Evolutionary conservation across 2,329 filamentous ascomycete genomes (phyloP).

Genomic region (Neurospora crassa): DNA sequence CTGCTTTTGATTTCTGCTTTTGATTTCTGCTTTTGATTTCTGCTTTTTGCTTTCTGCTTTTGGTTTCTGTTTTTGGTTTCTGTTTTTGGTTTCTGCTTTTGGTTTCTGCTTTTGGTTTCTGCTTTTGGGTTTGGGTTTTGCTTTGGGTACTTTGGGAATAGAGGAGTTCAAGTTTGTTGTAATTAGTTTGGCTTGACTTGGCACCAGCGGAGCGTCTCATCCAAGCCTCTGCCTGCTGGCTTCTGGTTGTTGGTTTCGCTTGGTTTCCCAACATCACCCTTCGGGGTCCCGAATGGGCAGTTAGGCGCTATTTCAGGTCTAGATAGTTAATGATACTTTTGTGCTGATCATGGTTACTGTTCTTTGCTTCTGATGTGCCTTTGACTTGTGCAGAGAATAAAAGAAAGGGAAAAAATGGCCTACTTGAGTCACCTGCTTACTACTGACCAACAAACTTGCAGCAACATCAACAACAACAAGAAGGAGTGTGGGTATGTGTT

Average conservation of each 20-base stretch:
- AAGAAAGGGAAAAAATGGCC: too few species aligned
- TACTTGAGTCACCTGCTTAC: not conserved
- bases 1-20: too few species aligned
- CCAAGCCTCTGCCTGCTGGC: not conserved
- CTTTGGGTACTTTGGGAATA: not conserved
- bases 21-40: not conserved
- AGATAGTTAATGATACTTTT: not conserved
- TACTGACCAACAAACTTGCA: not conserved
- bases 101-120: not conserved
- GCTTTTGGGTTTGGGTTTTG: not conserved
- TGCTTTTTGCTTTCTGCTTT: not conserved
- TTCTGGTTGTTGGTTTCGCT: not conserved
- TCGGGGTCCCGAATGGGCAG: not conserved
- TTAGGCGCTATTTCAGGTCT: not conserved
- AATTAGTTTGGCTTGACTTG: not conserved
- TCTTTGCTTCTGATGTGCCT: not conserved
- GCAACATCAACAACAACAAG: not conserved
- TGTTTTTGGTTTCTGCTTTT: not conserved
- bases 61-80: too few species aligned
- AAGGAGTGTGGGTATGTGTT: not conserved
- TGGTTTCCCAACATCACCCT: not conserved
- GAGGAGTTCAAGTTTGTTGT: not conserved
- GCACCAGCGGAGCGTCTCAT: not conserved
- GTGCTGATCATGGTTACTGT: not conserved
- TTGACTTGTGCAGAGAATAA: not conserved